Base-by-base conservation (phyloP, 169 alveolate species). In the Plasmodium gaboni region DNA sequence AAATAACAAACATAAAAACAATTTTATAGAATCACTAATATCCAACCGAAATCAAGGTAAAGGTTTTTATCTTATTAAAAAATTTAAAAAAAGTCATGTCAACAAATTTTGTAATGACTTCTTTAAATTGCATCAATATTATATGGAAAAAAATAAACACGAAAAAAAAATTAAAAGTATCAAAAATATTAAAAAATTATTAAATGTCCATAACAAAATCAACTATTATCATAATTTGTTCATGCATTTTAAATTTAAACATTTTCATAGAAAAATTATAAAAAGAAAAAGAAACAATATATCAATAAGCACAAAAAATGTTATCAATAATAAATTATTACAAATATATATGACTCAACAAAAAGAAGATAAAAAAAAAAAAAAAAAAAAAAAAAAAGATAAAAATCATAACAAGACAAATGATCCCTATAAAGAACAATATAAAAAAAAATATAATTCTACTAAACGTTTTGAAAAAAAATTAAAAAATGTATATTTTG, bases 401-500 rank as follows among this genome's bases (percentile, higher is more conserved):
- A 61, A 5, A n/a, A n/a, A 8, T 26, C 13, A 19, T 9, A 61
- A 19, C 8, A 19, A 38, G 10, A 38, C 46, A 38, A 38, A 38
- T 6, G 10, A 38, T 38, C 46, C 5, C 46, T 38, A 5, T 38
- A 38, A 38, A 38, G 10, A 38, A 38, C 46, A 38, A 38, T 38
- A 55, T 55, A 55, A 55, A 13, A 15, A 42, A 63, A 26, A 74
- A 74, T 61, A 19, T 8, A 51, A 78, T 51, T 13, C 60, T 26
- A 13, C 46, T 22, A 42, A 53, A 13, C 61, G 44, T 28, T 86
- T 86, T 51, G 46, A 61, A 26, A 42, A 42, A 24, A 44, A 60
- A 19, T 72, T 86, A 60, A 69, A 72, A 24, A 71, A 19, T 26
- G 92, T 86, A 42, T 86, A 86, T 51, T 86, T 86, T 60, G 92